Base-by-base conservation (phyloP, 192 early-diverging fungal species). In the Dispira simplex region DNA sequence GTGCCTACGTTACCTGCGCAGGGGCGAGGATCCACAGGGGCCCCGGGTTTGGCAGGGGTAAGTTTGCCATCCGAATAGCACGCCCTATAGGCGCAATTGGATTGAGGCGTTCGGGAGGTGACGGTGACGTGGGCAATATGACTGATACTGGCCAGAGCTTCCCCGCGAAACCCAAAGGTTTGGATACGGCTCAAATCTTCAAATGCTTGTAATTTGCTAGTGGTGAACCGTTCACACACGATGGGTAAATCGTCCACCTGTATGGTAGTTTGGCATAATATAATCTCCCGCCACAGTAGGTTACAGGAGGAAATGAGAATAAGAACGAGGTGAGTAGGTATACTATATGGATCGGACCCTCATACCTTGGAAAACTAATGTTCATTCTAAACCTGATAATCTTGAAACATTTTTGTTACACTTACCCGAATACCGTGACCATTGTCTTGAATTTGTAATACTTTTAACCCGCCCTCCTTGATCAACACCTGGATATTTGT, bases 1-100 rank as follows among this genome's bases (percentile, higher is more conserved):
- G 94, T 99, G 39, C 96, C 96, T 58, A 83, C 85, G 68, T 98
- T 99, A 12, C 93, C 97, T 12, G 95, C 95, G 68, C 89, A 92
- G 5, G 95, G 88, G 64, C 90, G 92, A 56, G 95, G 92, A 14
- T 91, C 91, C 28, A 83, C 70, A 51, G 65, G 77, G 23, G 73
- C 78, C 2, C 92, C 93, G 0, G 86, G 83, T 63, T 82, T 88
- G 11, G 80, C 69, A 12, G 91, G 81, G 46, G 85, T 79, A 56
- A 97, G 76, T 63, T 86, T 84, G 27, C 94, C 93, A 71, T 99
- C 92, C 0, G 86, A 74, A 70, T 98, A 99, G 3, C 51, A 11
- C 1, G 26, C 26, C 56, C 59, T 6, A 63, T 81, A 92, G 5
- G 88, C 88, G 65, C 85, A 89, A 21, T 81, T 80, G 3, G 83